Percentiles rank a stretch among this genome's conserved stretches.
These are phyloP conservation scores for Ceratocystis albifundus DNA, from an alignment of 2,329 filamentous ascomycete species.

Conservation along the genomic window DNA sequence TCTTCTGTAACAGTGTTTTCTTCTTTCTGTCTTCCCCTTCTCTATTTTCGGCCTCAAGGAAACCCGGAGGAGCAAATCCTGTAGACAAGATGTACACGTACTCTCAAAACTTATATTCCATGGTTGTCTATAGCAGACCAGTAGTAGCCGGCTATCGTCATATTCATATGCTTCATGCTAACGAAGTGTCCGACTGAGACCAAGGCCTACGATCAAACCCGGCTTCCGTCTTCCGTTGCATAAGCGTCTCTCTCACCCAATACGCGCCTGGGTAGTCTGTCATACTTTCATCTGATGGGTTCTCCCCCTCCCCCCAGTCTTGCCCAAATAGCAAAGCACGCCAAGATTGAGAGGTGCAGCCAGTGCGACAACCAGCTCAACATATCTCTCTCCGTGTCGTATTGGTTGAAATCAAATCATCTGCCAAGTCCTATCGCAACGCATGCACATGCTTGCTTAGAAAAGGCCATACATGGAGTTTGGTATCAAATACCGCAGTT, in stretches of 20 bases:
- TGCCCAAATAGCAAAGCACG: background rate
- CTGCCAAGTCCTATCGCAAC: background rate
- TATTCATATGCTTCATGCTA: background rate
- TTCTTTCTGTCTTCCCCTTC: background rate
- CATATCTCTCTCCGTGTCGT: background rate
- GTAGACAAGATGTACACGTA: background rate
- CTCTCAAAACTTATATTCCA: too few relatives aligned
- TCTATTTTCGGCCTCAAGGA: background rate
- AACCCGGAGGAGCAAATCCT: background rate
- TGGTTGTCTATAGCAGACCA: too few relatives aligned
- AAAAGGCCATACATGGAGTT: background rate
- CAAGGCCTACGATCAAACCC: background rate
- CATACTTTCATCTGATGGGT: background rate
- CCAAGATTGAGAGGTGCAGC: background rate
- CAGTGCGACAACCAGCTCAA: background rate
- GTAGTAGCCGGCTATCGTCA: background rate
- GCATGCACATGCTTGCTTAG: background rate
- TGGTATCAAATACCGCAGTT: background rate
- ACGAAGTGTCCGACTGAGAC: background rate
- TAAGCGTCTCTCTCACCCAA: background rate
- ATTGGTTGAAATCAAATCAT: background rate
- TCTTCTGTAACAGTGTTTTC: background rate
- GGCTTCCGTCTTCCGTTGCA: slow-evolving; percentile 1
- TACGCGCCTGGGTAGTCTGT: background rate
- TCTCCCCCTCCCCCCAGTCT: background rate